These are phyloP conservation scores for Adansonia digitata DNA, from an alignment of 345 rosid genomes.

Conservation along the genomic window DNA sequence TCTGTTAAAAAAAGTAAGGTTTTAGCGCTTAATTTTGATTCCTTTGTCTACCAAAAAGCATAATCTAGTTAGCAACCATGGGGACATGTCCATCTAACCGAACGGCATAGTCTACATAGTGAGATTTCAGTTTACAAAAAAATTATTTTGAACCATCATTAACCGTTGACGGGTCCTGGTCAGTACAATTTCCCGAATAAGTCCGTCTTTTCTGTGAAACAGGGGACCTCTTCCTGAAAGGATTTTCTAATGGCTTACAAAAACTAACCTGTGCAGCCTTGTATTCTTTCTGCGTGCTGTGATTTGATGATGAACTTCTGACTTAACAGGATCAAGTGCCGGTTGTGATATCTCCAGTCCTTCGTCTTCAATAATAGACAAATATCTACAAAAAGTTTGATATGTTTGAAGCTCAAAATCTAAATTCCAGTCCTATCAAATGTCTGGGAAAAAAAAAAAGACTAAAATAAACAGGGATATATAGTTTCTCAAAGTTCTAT, in stretches of 20 bases:
- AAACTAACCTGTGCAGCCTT: slow-evolving; percentile 45
- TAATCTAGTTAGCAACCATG: not conserved
- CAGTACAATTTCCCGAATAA: not conserved
- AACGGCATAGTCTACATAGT: not conserved
- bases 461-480: not conserved
- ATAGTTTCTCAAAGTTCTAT: not conserved
- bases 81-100: not conserved
- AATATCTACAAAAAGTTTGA: slow-evolving; percentile 2
- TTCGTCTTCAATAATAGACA: slow-evolving; percentile 42
- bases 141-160: not conserved
- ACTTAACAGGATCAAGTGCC: slow-evolving; percentile 54
- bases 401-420: not conserved
- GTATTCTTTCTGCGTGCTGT: slow-evolving; percentile 54
- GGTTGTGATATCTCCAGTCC: not conserved
- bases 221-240: not conserved
- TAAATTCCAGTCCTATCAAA: not conserved
- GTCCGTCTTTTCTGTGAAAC: not conserved
- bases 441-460: not conserved
- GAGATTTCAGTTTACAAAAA: not conserved
- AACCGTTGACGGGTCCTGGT: not conserved
- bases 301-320: slow-evolving; percentile 67
- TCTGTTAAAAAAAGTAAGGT: not conserved
- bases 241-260: not conserved
- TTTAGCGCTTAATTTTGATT: not conserved
- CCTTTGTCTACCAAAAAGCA: not conserved